A percentile compares a stretch with the other conserved stretches of the same genome.
These are phyloP conservation scores for Pyrenophora teres DNA, from an alignment of 2,329 filamentous ascomycete genomes.

Conservation along the genomic window DNA sequence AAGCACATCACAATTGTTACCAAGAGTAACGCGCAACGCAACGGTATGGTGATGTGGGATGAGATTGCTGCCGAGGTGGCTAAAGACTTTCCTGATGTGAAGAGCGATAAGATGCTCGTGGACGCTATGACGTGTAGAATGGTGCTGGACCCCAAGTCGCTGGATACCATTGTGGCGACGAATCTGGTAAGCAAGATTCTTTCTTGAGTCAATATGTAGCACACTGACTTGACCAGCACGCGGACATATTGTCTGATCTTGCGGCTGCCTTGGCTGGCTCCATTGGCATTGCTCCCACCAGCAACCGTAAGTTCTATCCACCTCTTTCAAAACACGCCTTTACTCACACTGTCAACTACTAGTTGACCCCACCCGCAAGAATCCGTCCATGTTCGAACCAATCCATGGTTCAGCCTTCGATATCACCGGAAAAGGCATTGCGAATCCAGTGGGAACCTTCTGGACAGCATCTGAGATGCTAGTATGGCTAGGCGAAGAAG, in stretches of 20 bases:
- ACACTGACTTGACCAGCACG: conserved; percentile 41
- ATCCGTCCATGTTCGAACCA: conserved; percentile 67
- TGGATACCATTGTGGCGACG: conserved; percentile 68
- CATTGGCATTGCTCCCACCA: conserved; percentile 74
- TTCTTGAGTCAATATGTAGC: not conserved
- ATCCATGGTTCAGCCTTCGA: conserved; percentile 65
- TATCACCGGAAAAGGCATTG: conserved; percentile 61
- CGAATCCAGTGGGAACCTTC: conserved; percentile 64
- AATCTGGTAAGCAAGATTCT: conserved; percentile 53
- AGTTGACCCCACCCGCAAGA: conserved; percentile 64
- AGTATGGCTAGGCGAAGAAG: conserved; percentile 60
- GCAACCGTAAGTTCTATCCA: conserved; percentile 52
- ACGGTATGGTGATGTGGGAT: conserved; percentile 72
- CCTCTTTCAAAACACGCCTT: no score
- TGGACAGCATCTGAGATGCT: conserved; percentile 65
- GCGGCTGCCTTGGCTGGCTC: conserved; percentile 71
- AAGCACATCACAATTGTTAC: conserved; percentile 67
- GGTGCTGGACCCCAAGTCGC: conserved; percentile 62
- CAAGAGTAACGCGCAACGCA: conserved; percentile 68
- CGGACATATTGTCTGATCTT: conserved; percentile 72
- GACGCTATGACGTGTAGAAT: conserved; percentile 70
- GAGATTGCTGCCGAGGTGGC: conserved; percentile 62
- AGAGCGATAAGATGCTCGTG: conserved; percentile 68
- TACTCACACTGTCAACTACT: conserved; percentile 13
- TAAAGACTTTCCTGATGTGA: conserved; percentile 64